Percentiles rank a stretch among this genome's conserved stretches.
These are phyloP conservation scores for Spathaspora sp. DNA, from an alignment of 1,139 yeast genomes.

Conservation along the genomic window DNA sequence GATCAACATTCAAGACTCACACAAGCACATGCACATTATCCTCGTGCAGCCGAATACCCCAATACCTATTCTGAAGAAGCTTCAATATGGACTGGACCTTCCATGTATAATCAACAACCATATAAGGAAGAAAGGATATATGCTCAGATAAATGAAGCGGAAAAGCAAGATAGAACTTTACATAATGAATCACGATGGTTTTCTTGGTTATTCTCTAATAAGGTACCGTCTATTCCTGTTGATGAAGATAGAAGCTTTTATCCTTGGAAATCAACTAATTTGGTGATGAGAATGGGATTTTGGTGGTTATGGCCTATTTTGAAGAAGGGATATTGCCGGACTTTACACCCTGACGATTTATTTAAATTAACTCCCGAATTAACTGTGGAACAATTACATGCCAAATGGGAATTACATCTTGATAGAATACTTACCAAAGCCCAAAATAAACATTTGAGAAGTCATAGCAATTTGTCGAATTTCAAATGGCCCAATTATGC, in stretches of 20 bases:
- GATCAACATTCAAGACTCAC: background rate
- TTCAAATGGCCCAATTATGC: slow-evolving; percentile 18
- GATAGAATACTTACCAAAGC: slow-evolving; percentile 23
- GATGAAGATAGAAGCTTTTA: slow-evolving; percentile 39
- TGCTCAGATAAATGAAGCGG: background rate
- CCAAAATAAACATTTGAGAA: slow-evolving; percentile 22
- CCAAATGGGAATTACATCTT: slow-evolving; percentile 27
- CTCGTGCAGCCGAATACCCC: background rate
- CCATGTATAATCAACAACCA: background rate
- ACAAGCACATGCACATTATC: background rate
- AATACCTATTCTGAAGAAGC: background rate
- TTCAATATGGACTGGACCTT: background rate
- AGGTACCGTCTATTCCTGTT: slow-evolving; percentile 34
- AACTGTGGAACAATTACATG: slow-evolving; percentile 42
- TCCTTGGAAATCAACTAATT: slow-evolving; percentile 35
- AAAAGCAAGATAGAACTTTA: slow-evolving; percentile 14
- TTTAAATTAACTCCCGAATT: slow-evolving; percentile 38
- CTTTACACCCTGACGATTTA: slow-evolving; percentile 41
- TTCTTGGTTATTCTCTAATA: slow-evolving; percentile 32
- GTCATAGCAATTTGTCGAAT: slow-evolving; percentile 26
- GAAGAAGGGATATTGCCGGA: slow-evolving; percentile 42
- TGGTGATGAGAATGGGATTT: slow-evolving; percentile 30
- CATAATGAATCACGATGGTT: slow-evolving; percentile 32
- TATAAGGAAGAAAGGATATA: background rate
- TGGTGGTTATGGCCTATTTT: slow-evolving; percentile 45